Base-by-base conservation (phyloP, 306 rosid genomes). In the Hylodesmum podocarpum region DNA sequence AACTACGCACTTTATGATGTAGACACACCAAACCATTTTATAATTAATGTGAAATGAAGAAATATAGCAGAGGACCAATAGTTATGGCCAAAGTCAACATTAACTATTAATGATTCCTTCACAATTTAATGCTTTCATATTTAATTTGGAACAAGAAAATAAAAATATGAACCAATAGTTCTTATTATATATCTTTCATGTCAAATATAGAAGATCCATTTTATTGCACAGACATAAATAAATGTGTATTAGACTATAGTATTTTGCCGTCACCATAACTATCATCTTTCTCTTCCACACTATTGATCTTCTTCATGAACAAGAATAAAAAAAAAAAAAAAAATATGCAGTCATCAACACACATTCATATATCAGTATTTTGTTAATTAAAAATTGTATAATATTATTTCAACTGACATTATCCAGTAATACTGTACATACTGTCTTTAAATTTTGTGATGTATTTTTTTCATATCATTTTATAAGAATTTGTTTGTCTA, bases 1-100 rank as follows among this genome's bases (percentile, higher is more conserved):
- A 70, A 76, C 85, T 61, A 59, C 22, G 66, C 29, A 76, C 61
- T 70, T 76, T 61, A 55, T 47, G 57, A 59, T 16, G 29, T 46
- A 46, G 6, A 18, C 31, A 19, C n/a, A 57, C 4, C 28, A 57
- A 28, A 57, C 21, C 18, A 14, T 27, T 14, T 27, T 11, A 27
- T 2, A 27, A 27, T 29, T 67, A 11, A 12, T 47, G 46, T 3
- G 41, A 2, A 39, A 5, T 24, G 34, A 66, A 40, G 37, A 40
- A 16, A 29, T 53, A 24, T 54, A 0, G 25, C 8, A 34, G 46
- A 31, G 27, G 28, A 33, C 28, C 12, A 21, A 6, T 70, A 18
- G n/a, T n/a, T n/a, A 0, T n/a, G 18, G 28, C 18, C 14, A 8
- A 59, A n/a, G n/a, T n/a, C n/a, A n/a, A 22, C 41, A 58, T 58